phyloP scores from a whole-genome alignment of 305 asterid species.

The Fraxinus greggii region DNA sequence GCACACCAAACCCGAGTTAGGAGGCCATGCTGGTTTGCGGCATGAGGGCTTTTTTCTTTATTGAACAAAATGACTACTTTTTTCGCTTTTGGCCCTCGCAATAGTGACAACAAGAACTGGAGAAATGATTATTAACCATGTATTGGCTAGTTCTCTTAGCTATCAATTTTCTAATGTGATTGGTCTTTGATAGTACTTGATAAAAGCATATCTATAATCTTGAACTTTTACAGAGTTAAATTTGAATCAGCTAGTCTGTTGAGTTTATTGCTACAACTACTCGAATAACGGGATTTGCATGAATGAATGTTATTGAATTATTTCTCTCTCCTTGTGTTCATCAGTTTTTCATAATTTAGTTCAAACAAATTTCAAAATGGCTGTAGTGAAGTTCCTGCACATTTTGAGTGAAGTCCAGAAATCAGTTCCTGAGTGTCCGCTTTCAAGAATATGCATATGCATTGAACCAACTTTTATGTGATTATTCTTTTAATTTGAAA shows the following conservation, averaged over 20 bases:
- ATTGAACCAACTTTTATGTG: neutral
- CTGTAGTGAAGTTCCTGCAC: neutral
- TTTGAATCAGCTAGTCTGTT: neutral
- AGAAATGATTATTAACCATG: neutral
- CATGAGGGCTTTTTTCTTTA: neutral
- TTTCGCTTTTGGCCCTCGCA: neutral
- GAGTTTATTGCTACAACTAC: neutral
- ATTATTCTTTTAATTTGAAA: neutral
- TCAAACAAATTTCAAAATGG: neutral
- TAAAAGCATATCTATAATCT: neutral
- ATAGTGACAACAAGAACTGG: neutral
- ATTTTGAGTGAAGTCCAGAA: neutral
- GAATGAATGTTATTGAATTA: neutral
- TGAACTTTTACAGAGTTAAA: neutral
- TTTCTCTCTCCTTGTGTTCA: neutral
- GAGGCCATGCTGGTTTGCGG: neutral
- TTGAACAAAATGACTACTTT: neutral
- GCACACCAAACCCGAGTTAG: neutral
- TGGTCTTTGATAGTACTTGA: neutral
- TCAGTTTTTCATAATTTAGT: neutral
- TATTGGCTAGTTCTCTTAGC: neutral
- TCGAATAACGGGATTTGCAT: neutral
- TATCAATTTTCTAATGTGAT: neutral
- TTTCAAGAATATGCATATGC: conserved; percentile 5
- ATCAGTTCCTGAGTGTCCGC: neutral